Evolutionary conservation across 2,329 filamentous ascomycete species (phyloP), one percentile per base, ranked within the genome.

Genomic region (Penicillium sp.): DNA sequence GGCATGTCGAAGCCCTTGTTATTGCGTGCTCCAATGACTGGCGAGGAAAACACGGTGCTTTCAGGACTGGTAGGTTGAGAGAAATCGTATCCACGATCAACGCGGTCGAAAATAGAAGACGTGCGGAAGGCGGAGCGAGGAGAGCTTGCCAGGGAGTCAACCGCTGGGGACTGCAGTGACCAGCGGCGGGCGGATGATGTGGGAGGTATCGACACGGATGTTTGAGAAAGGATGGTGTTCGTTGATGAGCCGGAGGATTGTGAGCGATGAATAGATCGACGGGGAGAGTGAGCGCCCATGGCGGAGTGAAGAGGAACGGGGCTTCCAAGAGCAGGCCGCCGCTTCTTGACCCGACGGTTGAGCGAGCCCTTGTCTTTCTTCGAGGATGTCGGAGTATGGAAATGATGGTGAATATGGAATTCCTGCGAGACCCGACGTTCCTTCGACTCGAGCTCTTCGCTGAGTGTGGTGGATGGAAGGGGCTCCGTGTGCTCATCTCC

Each of bases 381-480:
- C 63, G 70, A 57, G 67, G 45, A 72, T n/a, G 89, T 74, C 1
- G 87, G 80, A 11, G 89, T 85, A 67, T 97, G 93, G 72, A 97
- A 97, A 73, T 98, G 94, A 70, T 98, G 93, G 71, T 98, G 94
- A 49, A 98, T 91, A 70, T 97, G 94, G 14, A 97, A 80, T 70
- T 95, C 91, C 70, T 91, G 89, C 0, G 89, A 89, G 2, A 84
- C 66, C 19, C 76, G 78, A 35, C 79, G 75, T 30, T 78, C 70
- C 53, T 81, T 80, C 22, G 81, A 77, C 42, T 84, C 85, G 26
- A 96, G 82, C 75, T 97, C 93, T 45, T 91, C 86, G 60, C 87
- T 84, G 55, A 97, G 78, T 0, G 86, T 89, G 2, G 83, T 81
- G 1, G 80, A 77, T 6, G 76, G 72, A 60, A 73, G 78, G n/a